Evolutionary conservation across 1,284 basidiomycete genomes (phyloP).

Genomic region (Neonothopanus nambi): DNA sequence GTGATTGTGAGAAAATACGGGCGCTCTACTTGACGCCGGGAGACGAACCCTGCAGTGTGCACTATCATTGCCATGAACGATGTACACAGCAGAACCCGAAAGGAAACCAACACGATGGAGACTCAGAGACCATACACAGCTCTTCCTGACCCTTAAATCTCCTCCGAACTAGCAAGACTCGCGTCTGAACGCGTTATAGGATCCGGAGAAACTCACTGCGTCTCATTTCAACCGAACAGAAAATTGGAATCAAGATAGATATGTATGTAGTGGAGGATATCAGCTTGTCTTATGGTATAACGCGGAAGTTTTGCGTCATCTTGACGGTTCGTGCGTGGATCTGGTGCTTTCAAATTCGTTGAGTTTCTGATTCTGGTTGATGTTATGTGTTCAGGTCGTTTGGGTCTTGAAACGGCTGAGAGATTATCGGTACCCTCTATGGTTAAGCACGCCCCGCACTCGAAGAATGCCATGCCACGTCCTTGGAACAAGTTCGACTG

Average conservation of each 20-base stretch:
- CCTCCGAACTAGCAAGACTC: slow-evolving; percentile 1
- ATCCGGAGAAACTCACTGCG: slow-evolving; percentile 2
- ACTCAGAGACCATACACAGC: background rate
- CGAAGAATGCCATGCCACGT: slow-evolving; percentile 2
- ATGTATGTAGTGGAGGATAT: slow-evolving; percentile 4
- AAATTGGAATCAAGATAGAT: slow-evolving; percentile 8
- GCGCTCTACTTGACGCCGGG: no score
- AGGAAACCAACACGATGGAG: background rate
- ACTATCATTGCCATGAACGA: no score
- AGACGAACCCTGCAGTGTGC: no score
- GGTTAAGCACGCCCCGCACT: background rate
- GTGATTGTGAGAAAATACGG: background rate
- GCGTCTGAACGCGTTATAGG: background rate
- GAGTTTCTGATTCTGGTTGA: no score
- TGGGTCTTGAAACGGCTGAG: slow-evolving; percentile 10
- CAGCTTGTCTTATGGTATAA: background rate
- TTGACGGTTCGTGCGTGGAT: background rate
- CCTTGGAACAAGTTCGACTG: slow-evolving; percentile 10
- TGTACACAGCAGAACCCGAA: no score
- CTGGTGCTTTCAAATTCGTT: background rate
- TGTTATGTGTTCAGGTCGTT: slow-evolving; percentile 2
- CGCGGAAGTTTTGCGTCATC: slow-evolving; percentile 4
- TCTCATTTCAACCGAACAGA: slow-evolving; percentile 13
- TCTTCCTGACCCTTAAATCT: background rate
- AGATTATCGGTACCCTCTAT: slow-evolving; percentile 5